phyloP scores from a whole-genome alignment of 129 eudicot species.

The Tagetes erecta region DNA sequence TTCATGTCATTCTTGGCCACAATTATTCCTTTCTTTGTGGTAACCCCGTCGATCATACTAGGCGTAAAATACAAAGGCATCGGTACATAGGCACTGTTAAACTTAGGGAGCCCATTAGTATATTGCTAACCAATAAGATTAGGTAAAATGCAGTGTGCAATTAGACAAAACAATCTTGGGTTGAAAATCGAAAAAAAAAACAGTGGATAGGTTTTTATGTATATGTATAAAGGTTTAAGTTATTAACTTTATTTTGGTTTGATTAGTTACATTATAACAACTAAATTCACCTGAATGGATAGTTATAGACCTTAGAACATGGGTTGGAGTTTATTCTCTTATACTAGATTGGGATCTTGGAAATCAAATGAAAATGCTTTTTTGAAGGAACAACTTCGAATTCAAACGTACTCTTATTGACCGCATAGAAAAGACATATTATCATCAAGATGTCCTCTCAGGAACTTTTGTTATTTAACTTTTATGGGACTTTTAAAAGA shows the following conservation, averaged over 20 bases:
- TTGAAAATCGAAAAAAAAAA: too few relatives aligned
- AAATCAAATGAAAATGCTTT: not conserved
- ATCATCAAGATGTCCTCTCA: too few relatives aligned
- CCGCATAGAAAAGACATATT: too few relatives aligned
- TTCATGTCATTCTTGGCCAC: conserved; percentile 28
- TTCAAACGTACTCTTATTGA: too few relatives aligned
- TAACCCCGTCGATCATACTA: conserved; percentile 11
- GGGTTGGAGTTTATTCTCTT: not conserved
- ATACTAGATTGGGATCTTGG: not conserved
- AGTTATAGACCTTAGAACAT: not conserved
- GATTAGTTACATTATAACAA: not conserved
- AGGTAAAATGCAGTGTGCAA: not conserved
- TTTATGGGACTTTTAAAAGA: too few relatives aligned
- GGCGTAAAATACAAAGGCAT: not conserved
- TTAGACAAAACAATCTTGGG: too few relatives aligned
- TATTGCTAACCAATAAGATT: not conserved
- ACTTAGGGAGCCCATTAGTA: not conserved
- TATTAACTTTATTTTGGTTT: not conserved
- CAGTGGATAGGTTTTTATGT: not conserved
- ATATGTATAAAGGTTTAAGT: not conserved
- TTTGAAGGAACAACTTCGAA: not conserved
- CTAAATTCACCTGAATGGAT: not conserved
- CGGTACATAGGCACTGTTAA: not conserved
- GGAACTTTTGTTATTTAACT: too few relatives aligned
- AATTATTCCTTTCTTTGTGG: conserved; percentile 25